Evolutionary conservation across 768 basidiomycete species (phyloP), one percentile per base, ranked within the genome.

Genomic region (Termitomyces sp.): DNA sequence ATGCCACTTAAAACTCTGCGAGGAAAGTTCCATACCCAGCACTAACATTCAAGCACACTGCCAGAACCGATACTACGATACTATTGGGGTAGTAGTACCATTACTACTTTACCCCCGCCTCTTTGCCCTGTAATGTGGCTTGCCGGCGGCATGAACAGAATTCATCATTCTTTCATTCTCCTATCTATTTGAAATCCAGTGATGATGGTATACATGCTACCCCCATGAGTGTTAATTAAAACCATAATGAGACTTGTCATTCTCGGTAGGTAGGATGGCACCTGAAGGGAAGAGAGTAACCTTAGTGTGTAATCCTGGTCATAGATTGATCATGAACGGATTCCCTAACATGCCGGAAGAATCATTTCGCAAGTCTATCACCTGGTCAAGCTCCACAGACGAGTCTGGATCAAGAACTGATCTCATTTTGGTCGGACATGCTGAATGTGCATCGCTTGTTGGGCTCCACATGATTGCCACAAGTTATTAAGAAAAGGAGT

Each of bases 341-440:
- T 42, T 42, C 7, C n/a, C 8, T 42, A 10, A 9, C 40, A 4
- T 42, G 40, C n/a, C n/a, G 40, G 40, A 42, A 42, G 9, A 20
- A 35, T 35, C 49, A 6, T 36, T 22, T 35, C 3, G 22, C 48
- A 22, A 33, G n/a, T 13, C 28, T 48, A n/a, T 33, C 48, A 49
- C n/a, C 48, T 49, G 47, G 18, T 13, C 10, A 65, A 63, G 83
- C 83, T 45, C 46, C 46, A 30, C 28, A 48, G n/a, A 8, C n/a
- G 5, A 6, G 40, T 42, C n/a, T 42, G n/a, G 8, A 20, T 42
- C n/a, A 20, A 42, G n/a, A 42, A 14, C 16, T 20, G 38, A 40
- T 42, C 40, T 10, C 18, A 4, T n/a, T 51, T 51, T 18, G 22
- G 49, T 40, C 8, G 35, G 50, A 28, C 50, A 51, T 51, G 45